These are phyloP conservation scores for Pseudocercospora cruenta DNA, from an alignment of 2,329 filamentous ascomycete species.

Conservation along the genomic window DNA sequence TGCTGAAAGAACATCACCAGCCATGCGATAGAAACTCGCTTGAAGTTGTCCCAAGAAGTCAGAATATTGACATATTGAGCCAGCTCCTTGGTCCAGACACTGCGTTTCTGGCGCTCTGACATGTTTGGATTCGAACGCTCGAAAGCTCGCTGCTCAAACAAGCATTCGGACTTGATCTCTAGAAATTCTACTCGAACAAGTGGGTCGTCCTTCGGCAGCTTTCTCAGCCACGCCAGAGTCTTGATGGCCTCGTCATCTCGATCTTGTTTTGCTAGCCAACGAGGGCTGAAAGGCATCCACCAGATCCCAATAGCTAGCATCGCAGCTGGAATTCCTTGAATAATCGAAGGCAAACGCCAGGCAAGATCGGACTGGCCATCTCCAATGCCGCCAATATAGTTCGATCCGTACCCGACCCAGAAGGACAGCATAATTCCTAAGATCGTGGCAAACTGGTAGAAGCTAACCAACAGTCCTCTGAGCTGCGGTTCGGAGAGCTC, in stretches of 20 bases:
- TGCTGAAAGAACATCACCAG: conserved; percentile 60
- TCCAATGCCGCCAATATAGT: conserved; percentile 46
- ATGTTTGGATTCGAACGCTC: conserved; percentile 24
- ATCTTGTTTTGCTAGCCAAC: conserved; percentile 38
- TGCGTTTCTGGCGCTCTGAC: conserved; percentile 12
- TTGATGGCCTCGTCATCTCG: conserved; percentile 36
- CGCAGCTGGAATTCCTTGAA: conserved; percentile 47
- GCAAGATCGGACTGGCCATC: conserved; percentile 45
- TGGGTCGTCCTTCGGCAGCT: conserved; percentile 51
- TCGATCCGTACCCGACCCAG: conserved; percentile 59
- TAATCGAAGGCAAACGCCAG: conserved; percentile 53
- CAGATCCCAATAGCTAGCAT: conserved; percentile 36
- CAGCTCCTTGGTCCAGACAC: conserved; percentile 16
- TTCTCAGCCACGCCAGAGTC: conserved; percentile 34
- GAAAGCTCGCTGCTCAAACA: conserved; percentile 50
- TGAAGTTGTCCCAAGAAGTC: conserved; percentile 37
- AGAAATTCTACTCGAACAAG: conserved; percentile 57
- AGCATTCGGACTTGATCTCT: conserved; percentile 57
- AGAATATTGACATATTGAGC: conserved; percentile 23
- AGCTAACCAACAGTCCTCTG: conserved; percentile 49
- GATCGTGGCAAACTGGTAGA: conserved; percentile 52
- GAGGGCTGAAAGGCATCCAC: conserved; percentile 39
- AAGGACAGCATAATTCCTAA: conserved; percentile 56
- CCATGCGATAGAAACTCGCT: conserved; percentile 52
- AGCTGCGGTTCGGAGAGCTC: conserved; percentile 70